Base-by-base conservation (phyloP, 2,329 filamentous ascomycete species). In the Penicillium sp. region DNA sequence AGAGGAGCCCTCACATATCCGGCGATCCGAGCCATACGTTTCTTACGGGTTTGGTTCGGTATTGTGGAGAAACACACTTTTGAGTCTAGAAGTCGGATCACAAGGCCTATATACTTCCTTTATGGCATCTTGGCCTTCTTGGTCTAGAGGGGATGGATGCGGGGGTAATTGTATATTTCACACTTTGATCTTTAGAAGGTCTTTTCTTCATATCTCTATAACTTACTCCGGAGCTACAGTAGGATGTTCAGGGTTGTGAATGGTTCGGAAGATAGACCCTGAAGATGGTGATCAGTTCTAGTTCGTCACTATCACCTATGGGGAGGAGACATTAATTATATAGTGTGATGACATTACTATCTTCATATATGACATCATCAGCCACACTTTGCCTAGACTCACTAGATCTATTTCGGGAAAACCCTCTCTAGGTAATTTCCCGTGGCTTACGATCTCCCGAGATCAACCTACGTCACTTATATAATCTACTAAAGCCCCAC, bases 11-110 rank as follows among this genome's bases (percentile, higher is more conserved):
- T 41, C 30, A 58, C 48, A 44, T 45, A 58, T 64, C 62, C 62
- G 62, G 62, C 61, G 58, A 62, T 64, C 62, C 62, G 61, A 50
- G 12, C 56, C 50, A 50, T 12, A 43, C 48, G 30, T 19, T 19
- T 25, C n/a, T 22, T 33, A 42, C 30, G 16, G 48, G 26, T 26
- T 51, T 51, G 30, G 30, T n/a, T 54, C 51, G 51, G 51, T 37
- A 50, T 49, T 41, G 37, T 50, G 48, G 48, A 50, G 48, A 50
- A 43, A 35, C 19, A 44, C 35, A 35, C 30, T 37, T 16, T 26
- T 30, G 12, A 11, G 12, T 12, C 17, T 14, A 53, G 30, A 40
- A 41, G 26, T 49, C 25, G 46, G 35, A 41, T 42, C 37, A 43
- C 28, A 31, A 19, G 48, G 48, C 48, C 28, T 19, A 28, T 28